Conservation (phyloP, 495 filamentous ascomycete species). For the Penicillium angulare region DNA sequence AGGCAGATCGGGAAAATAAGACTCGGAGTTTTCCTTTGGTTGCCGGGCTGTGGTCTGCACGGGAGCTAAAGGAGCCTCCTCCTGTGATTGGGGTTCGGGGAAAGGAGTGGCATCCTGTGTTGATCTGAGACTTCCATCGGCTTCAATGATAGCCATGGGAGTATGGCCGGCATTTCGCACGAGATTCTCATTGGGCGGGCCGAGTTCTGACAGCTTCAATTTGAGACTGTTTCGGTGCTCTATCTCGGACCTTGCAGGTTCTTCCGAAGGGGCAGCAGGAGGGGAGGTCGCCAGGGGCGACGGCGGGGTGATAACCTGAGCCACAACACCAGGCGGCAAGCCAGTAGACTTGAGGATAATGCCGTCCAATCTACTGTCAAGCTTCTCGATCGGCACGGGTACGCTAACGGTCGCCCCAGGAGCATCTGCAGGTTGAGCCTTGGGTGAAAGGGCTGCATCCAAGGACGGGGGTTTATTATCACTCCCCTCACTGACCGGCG, state of each 20-base stretch:
- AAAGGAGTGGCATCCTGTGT: slow-evolving; percentile 26
- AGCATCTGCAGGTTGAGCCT: slow-evolving; percentile 25
- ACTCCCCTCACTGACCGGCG: slow-evolving; percentile 20
- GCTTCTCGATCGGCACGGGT: slow-evolving; percentile 47
- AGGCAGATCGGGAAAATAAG: slow-evolving; percentile 43
- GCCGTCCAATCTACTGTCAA: slow-evolving; percentile 48
- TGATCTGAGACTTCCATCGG: slow-evolving; percentile 31
- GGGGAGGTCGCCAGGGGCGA: slow-evolving; percentile 32
- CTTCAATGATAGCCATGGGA: slow-evolving; percentile 45
- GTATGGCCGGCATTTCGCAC: slow-evolving; percentile 46
- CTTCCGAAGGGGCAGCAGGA: slow-evolving; percentile 17
- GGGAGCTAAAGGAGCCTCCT: slow-evolving; percentile 33
- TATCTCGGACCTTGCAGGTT: slow-evolving; percentile 22
- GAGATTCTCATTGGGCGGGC: slow-evolving; percentile 38
- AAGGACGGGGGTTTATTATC: slow-evolving; percentile 30
- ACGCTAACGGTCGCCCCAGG: slow-evolving; percentile 18
- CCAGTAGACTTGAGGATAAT: slow-evolving; percentile 49
- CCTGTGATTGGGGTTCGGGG: slow-evolving; percentile 13
- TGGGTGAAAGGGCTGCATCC: slow-evolving; percentile 44
- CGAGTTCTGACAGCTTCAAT: slow-evolving; percentile 42
- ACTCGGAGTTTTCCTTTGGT: slow-evolving; percentile 38
- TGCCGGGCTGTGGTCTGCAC: slow-evolving; percentile 27
- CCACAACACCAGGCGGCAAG: slow-evolving; percentile 41
- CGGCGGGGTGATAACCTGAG: slow-evolving; percentile 47
- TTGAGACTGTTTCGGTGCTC: slow-evolving; percentile 40